These are phyloP conservation scores for Mycotypha africana DNA, from an alignment of 371 early-diverging fungal species.

Conservation along the genomic window DNA sequence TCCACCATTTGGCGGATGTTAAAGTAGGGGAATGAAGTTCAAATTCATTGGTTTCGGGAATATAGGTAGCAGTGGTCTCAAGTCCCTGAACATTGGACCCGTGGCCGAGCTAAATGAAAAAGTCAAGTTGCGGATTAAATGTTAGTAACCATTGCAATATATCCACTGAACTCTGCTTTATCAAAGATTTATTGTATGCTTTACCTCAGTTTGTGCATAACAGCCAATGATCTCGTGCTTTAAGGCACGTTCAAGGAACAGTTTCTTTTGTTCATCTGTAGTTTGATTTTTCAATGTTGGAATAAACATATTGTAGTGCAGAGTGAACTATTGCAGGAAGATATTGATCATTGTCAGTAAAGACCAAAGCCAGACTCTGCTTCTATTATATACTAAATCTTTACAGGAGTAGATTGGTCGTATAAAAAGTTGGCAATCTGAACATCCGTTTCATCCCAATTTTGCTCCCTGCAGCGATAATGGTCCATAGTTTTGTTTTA, in stretches of 20 bases:
- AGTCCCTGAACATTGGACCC: conserved; percentile 83
- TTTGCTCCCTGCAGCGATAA: conserved; percentile 27
- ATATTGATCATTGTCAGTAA: no score
- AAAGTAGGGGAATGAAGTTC: conserved; percentile 81
- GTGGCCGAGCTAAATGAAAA: conserved; percentile 45
- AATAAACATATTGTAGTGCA: conserved; percentile 71
- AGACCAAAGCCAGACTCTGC: no score
- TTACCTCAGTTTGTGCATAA: conserved; percentile 80
- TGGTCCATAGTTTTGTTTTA: not conserved
- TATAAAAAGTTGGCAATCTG: conserved; percentile 39
- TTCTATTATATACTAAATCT: no score
- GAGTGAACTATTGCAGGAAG: conserved; percentile 34
- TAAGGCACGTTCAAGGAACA: conserved; percentile 69
- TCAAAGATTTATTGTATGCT: no score
- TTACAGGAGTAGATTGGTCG: conserved; percentile 45
- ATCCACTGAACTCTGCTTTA: not conserved
- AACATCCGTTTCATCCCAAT: conserved; percentile 38
- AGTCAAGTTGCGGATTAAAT: not conserved
- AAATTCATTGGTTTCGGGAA: conserved; percentile 75
- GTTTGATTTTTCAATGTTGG: conserved; percentile 73
- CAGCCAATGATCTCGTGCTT: conserved; percentile 78
- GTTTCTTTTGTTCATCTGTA: conserved; percentile 72
- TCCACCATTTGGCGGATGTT: conserved; percentile 87
- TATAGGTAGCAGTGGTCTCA: conserved; percentile 86
- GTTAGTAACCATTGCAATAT: no score